Evolutionary conservation across 306 rosid species (phyloP), one percentile per base, ranked within the genome.

Genomic region (Vigna unguiculata): DNA sequence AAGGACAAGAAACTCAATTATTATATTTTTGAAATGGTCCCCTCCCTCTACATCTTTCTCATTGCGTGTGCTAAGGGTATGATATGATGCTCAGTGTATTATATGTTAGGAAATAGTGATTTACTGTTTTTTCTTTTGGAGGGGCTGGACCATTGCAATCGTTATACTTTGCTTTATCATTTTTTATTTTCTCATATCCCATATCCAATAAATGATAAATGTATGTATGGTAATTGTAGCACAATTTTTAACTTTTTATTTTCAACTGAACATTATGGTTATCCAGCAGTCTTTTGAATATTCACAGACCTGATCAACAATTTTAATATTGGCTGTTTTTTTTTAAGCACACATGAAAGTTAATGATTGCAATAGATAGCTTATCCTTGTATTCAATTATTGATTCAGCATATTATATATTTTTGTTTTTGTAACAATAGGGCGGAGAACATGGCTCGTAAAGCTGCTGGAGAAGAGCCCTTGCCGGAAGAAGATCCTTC

Each of bases 401-500:
- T 63, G 55, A 32, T 38, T 66, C 48, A 12, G 36, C 62, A 28
- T 58, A 40, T 28, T 0, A 34, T 41, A 8, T 53, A 16, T 51
- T 6, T 28, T 72, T 46, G 40, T 80, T 75, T 77, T 67, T 82
- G 55, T 45, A 12, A 47, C 52, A 6, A 51, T 68, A 95, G 99
- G 88, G 77, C 91, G 0, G 99, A 95, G 83, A 95, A 95, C 83
- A 81, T 87, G 74, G 77, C 88, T 13, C 86, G 99, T 36, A 92
- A 86, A 79, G 80, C 95, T 22, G 89, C 97, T 6, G 97, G 97
- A 40, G 99, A 95, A 81, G 97, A 92, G 15, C 93, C 89, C 64
- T 86, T 95, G 81, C 97, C 99, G 0, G 99, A 95, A 80, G 99
- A 95, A 86, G 99, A 95, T 87, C 92, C 99, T 82, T 66, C 96